phyloP scores from a whole-genome alignment of 805 yeast genomes.

The Candida morakotiae region DNA sequence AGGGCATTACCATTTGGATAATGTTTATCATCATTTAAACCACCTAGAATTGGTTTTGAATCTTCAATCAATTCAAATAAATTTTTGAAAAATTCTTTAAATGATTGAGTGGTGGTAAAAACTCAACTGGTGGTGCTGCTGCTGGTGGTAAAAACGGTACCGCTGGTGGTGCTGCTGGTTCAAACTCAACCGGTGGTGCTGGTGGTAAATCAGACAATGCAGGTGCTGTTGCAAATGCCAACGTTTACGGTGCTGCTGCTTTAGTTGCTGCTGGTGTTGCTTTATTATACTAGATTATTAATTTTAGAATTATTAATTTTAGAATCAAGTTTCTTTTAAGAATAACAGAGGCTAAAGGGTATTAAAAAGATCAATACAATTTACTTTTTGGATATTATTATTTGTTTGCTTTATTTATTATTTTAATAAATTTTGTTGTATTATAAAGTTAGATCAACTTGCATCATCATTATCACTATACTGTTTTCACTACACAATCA shows the following conservation, averaged over 20 bases:
- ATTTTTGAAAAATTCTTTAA: constrained; percentile 17
- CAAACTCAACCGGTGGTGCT: constrained; percentile 5
- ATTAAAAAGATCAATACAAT: no score
- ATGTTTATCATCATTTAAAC: constrained; percentile 25
- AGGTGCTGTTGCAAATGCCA: constrained; percentile 9
- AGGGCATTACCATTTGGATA: constrained; percentile 12
- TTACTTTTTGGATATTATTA: background rate
- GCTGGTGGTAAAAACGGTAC: constrained; percentile 12
- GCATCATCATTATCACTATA: background rate
- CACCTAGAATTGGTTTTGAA: constrained; percentile 17
- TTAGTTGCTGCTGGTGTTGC: constrained; percentile 16
- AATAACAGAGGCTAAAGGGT: no score
- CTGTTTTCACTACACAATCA: background rate
- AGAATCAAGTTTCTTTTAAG: no score
- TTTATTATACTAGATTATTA: constrained; percentile 8
- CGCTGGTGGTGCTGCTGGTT: constrained; percentile 11
- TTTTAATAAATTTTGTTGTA: constrained; percentile 3
- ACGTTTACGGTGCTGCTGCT: constrained; percentile 13
- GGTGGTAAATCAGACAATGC: constrained; percentile 8
- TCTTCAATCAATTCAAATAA: constrained; percentile 16
- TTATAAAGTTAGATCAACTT: constrained; percentile 7
- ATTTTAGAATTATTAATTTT: background rate
- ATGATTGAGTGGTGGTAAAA: constrained; percentile 8
- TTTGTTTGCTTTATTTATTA: background rate
- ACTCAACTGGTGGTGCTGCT: constrained; percentile 7